Conservation (phyloP, 1,139 yeast genomes). For the Saccharomyces hybrid region DNA sequence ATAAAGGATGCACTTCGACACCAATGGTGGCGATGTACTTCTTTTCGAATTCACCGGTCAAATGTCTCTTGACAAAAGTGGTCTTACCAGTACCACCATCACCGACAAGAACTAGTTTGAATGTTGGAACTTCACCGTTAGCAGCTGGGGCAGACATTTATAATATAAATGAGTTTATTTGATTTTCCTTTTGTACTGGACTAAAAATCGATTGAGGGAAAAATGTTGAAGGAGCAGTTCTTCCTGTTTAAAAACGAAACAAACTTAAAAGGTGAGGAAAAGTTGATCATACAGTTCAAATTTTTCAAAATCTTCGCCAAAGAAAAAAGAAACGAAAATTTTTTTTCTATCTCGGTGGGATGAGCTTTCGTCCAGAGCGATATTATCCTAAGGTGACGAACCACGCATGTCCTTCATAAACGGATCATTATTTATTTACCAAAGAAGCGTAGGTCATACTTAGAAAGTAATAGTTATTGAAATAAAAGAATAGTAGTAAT, state of each 20-base stretch:
- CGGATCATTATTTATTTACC: not conserved
- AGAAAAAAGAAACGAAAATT: slow-evolving; percentile 3
- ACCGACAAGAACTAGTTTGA: slow-evolving; percentile 97
- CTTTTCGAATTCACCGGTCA: slow-evolving; percentile 99
- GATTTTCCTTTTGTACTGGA: not conserved
- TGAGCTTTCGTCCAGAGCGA: not conserved
- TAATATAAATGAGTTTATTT: not conserved
- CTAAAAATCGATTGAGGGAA: not conserved
- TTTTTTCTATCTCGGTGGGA: not conserved
- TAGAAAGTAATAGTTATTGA: not conserved
- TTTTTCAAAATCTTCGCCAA: slow-evolving; percentile 2
- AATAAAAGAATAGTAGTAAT: not conserved
- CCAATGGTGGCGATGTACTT: slow-evolving; percentile 98
- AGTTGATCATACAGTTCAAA: slow-evolving; percentile 2
- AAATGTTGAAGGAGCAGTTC: not conserved
- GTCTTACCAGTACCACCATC: slow-evolving; percentile 99
- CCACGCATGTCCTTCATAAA: not conserved
- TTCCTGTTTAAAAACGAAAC: not conserved
- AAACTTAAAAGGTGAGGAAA: slow-evolving; percentile 4
- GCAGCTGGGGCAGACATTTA: slow-evolving; percentile 27
- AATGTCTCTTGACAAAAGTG: slow-evolving; percentile 98
- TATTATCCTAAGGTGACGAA: not conserved
- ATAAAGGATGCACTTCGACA: slow-evolving; percentile 98
- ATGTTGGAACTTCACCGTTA: slow-evolving; percentile 75
- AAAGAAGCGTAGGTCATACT: not conserved